Evolutionary conservation across 106 monocot species (phyloP), one percentile per base, ranked within the genome.

Genomic region (Allium sativum): DNA sequence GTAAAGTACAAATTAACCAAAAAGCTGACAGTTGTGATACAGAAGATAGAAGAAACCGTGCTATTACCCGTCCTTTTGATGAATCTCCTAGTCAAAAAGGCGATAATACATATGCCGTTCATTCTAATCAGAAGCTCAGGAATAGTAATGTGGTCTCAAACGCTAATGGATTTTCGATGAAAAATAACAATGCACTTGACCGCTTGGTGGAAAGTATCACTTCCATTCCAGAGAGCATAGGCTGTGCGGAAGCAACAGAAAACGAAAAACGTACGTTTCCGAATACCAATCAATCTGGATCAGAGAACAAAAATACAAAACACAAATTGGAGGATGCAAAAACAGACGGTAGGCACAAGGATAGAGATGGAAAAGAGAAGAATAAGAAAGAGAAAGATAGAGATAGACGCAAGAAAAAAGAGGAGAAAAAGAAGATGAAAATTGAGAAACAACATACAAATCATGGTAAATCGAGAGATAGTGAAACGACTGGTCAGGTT

Each of bases 321-420:
- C 65, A 65, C 43, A 76, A 73, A 47, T 44, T 44, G 42, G 12
- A 19, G 21, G 55, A 72, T 12, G 67, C 52, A n/a, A 70, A 47
- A 55, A 4, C 42, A 22, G 76, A 77, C 56, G 53, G 55, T 50
- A 66, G 58, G 59, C 68, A 76, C 48, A 76, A 76, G 55, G 17
- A 18, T 41, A 64, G 66, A 45, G 65, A 64, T 11, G 60, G 21
- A 58, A 56, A 61, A 55, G 69, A 65, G 55, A 68, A 77, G 66
- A 77, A 71, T 48, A 70, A 48, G 21, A 73, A 67, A 40, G 31
- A 44, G 59, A 77, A 73, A 53, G 62, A 77, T 52, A 63, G 61
- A 45, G 66, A 77, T 21, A 56, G 60, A 44, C 61, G 71, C 44
- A 76, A 79, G 77, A 56, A 67, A 72, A 79, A 79, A 31, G 61